phyloP scores from a whole-genome alignment of 73 alveolate species.

The Uronychia binucleata region DNA sequence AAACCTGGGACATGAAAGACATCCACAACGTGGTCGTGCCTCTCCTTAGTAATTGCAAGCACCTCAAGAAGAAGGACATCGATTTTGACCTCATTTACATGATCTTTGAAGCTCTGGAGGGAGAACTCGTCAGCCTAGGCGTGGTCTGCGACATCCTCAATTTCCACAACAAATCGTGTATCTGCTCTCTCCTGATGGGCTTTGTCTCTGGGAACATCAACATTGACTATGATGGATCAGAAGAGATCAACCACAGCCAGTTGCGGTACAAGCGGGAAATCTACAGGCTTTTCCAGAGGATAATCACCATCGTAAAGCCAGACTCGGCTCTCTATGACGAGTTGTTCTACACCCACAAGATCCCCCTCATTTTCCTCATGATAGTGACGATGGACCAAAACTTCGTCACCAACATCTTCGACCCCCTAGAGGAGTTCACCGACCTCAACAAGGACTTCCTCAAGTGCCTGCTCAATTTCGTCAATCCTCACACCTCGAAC shows the following conservation, averaged over 20 bases:
- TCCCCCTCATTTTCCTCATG: not conserved
- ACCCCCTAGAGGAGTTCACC: not conserved
- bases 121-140: not conserved
- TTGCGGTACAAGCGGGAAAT: not conserved
- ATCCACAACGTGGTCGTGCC: too few relatives aligned
- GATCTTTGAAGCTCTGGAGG: not conserved
- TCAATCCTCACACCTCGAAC: not conserved
- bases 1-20: too few relatives aligned
- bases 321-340: too few relatives aligned
- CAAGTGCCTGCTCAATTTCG: not conserved
- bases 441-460: conserved; percentile 4
- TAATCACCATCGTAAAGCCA: not conserved
- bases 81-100: too few relatives aligned
- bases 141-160: not conserved
- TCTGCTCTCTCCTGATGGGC: not conserved
- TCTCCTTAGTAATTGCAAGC: too few relatives aligned
- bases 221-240: not conserved
- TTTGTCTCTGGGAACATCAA: not conserved
- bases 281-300: not conserved
- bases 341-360: too few relatives aligned
- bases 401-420: not conserved
- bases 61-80: too few relatives aligned
- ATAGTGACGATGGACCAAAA: not conserved
- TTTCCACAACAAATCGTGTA: not conserved
- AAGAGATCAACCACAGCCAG: not conserved